Conservation (phyloP, 2,329 filamentous ascomycete genomes). For the Epicoccum sorghinum region DNA sequence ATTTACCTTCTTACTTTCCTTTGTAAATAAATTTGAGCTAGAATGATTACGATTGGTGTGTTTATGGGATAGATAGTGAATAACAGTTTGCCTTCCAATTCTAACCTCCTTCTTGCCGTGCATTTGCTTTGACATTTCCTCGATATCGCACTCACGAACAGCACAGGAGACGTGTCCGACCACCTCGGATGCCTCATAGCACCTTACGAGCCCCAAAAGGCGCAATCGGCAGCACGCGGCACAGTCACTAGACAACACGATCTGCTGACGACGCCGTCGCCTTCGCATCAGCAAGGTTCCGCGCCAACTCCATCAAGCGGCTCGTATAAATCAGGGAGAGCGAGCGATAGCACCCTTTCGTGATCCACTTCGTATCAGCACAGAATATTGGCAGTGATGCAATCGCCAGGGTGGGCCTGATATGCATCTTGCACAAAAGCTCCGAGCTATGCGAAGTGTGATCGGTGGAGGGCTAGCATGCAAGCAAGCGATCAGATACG, state of each 20-base stretch:
- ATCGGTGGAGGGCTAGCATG: neutral
- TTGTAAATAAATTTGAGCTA: slow-evolving; percentile 17
- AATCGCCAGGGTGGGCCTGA: neutral
- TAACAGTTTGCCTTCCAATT: neutral
- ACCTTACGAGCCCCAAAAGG: neutral
- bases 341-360: neutral
- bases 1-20: slow-evolving; percentile 17
- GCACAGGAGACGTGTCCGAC: too few relatives aligned
- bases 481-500: neutral
- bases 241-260: too few relatives aligned
- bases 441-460: neutral
- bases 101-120: too few relatives aligned
- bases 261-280: neutral
- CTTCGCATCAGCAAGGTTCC: neutral
- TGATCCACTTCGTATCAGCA: slow-evolving; percentile 11
- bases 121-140: too few relatives aligned
- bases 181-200: neutral
- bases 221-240: neutral
- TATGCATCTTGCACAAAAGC: neutral
- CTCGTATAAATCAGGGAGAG: neutral
- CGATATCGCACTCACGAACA: too few relatives aligned
- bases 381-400: neutral
- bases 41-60: slow-evolving; percentile 11
- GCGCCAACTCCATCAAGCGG: neutral
- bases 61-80: neutral